Conservation (phyloP, 805 yeast genomes). For the Candida argentea region DNA sequence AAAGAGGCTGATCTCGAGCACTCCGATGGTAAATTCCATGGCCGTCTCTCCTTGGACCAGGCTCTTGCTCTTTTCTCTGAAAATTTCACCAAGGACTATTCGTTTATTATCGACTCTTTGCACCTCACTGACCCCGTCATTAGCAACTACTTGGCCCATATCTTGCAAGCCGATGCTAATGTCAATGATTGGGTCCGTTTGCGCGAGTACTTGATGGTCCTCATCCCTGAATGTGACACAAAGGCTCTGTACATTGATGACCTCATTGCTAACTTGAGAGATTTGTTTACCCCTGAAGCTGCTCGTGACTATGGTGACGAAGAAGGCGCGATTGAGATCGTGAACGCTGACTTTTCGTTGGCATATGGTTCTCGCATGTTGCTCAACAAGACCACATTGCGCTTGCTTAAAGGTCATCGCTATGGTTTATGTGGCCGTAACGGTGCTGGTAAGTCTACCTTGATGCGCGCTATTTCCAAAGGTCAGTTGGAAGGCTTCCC, state of each 20-base stretch:
- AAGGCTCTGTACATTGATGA: slow-evolving; percentile 31
- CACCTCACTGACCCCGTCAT: slow-evolving; percentile 26
- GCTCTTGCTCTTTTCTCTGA: slow-evolving; percentile 35
- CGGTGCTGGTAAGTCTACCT: slow-evolving; percentile 97
- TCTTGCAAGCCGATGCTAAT: slow-evolving; percentile 32
- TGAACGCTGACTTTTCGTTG: slow-evolving; percentile 86
- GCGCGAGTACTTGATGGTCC: slow-evolving; percentile 39
- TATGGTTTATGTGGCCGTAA: slow-evolving; percentile 97
- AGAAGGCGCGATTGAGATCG: slow-evolving; percentile 83
- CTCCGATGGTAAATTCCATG: slow-evolving; percentile 65
- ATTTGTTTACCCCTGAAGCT: slow-evolving; percentile 37
- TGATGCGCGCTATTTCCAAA: slow-evolving; percentile 93
- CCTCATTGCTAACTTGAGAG: slow-evolving; percentile 39
- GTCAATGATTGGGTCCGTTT: slow-evolving; percentile 41
- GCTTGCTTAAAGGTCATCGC: slow-evolving; percentile 88
- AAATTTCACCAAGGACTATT: slow-evolving; percentile 7
- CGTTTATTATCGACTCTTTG: slow-evolving; percentile 6
- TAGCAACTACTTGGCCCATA: slow-evolving; percentile 35
- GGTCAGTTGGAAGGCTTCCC: slow-evolving; percentile 99
- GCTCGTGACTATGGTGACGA: slow-evolving; percentile 43
- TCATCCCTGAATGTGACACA: slow-evolving; percentile 11
- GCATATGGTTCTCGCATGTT: slow-evolving; percentile 98
- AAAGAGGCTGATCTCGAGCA: slow-evolving; percentile 67
- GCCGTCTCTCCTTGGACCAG: slow-evolving; percentile 51
- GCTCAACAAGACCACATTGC: slow-evolving; percentile 80